Evolutionary conservation across 805 yeast species (phyloP).

Genomic region (Candida stauntonica): DNA sequence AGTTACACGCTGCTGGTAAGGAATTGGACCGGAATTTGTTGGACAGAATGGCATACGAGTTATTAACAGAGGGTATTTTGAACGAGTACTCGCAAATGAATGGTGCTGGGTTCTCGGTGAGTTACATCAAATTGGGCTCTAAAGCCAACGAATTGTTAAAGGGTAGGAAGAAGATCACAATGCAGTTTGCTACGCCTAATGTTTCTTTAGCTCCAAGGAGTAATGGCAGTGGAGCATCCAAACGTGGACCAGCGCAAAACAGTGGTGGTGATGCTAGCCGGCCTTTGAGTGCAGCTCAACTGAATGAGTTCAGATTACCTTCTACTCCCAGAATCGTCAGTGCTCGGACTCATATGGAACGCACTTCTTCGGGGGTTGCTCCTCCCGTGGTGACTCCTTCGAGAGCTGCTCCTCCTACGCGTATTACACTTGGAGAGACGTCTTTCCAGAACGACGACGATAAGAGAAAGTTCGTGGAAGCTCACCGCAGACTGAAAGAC

Average conservation of each 20-base stretch:
- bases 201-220: conserved; percentile 8
- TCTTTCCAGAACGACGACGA: conserved; percentile 23
- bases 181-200: conserved; percentile 39
- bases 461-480: conserved; percentile 13
- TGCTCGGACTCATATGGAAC: conserved; percentile 23
- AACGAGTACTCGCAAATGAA: conserved; percentile 70
- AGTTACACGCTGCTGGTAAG: conserved; percentile 71
- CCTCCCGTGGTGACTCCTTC: conserved; percentile 9
- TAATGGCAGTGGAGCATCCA: not conserved
- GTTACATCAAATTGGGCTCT: conserved; percentile 64
- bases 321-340: conserved; percentile 24
- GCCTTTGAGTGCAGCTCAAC: conserved; percentile 4
- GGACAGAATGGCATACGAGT: conserved; percentile 77
- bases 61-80: conserved; percentile 61
- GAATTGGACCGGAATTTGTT: conserved; percentile 59
- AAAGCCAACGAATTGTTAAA: conserved; percentile 46
- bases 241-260: not conserved
- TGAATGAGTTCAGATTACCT: conserved; percentile 20
- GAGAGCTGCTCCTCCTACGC: conserved; percentile 15
- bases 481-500: conserved; percentile 32
- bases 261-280: conserved; percentile 2
- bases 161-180: conserved; percentile 41
- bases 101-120: conserved; percentile 74
- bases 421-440: conserved; percentile 21
- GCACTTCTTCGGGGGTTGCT: conserved; percentile 20